phyloP scores from a whole-genome alignment of 2,329 filamentous ascomycete species.

The Colletotrichum eremochloae region DNA sequence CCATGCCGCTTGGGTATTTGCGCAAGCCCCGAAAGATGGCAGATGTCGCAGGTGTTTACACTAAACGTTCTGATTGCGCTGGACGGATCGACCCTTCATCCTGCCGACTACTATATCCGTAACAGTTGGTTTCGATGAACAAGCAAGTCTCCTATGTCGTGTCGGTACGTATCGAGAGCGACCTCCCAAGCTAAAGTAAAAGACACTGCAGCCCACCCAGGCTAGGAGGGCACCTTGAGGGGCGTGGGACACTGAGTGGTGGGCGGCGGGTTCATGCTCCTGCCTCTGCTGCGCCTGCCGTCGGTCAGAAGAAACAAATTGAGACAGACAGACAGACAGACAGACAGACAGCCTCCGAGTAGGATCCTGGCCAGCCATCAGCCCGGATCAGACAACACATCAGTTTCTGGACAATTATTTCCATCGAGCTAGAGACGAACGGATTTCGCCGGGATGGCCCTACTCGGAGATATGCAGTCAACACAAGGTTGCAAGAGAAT shows the following conservation, averaged over 20 bases:
- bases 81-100: background rate
- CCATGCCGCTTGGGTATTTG: background rate
- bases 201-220: constrained; percentile 26
- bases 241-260: background rate
- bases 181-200: constrained; percentile 30
- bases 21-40: background rate
- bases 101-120: constrained; percentile 31
- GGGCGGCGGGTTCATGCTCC: background rate
- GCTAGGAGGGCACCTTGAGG: constrained; percentile 3
- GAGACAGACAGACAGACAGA: background rate
- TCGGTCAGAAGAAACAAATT: background rate
- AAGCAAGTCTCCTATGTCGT: constrained; percentile 25
- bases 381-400: constrained; percentile 9
- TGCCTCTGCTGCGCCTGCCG: constrained; percentile 6
- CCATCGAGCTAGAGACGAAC: constrained; percentile 11
- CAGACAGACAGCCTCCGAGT: background rate
- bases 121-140: constrained; percentile 32
- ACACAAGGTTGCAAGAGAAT: constrained; percentile 19
- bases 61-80: background rate
- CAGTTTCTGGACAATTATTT: background rate
- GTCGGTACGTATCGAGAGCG: constrained; percentile 36
- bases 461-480: constrained; percentile 12
- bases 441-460: constrained; percentile 6
- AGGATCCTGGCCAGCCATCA: constrained; percentile 7
- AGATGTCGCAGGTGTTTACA: background rate